Evolutionary conservation across 345 rosid species (phyloP).

Genomic region (Hibiscus syriacus): DNA sequence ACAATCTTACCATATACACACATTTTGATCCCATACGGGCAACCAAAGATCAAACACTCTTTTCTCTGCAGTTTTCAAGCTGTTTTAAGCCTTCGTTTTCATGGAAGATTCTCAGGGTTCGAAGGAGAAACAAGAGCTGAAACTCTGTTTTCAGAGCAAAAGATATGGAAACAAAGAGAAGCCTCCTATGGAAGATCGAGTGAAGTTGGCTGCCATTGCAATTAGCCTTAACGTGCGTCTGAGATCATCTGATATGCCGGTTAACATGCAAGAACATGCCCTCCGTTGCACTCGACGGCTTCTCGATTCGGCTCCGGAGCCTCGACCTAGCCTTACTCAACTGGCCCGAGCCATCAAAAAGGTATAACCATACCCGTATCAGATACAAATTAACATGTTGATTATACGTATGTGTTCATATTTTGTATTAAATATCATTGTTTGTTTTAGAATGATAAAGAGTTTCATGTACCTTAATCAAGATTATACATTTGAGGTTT

Average conservation of each 20-base stretch:
- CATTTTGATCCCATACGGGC: background rate
- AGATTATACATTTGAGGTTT: too few relatives aligned
- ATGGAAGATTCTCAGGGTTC: background rate
- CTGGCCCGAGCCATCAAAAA: constrained; percentile 40
- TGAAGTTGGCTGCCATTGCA: constrained; percentile 31
- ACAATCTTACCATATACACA: background rate
- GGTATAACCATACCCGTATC: constrained; percentile 6
- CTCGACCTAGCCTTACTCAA: constrained; percentile 21
- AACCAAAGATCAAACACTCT: background rate
- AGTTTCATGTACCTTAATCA: too few relatives aligned
- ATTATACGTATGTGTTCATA: too few relatives aligned
- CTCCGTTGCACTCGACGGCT: constrained; percentile 25
- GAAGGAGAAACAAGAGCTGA: background rate
- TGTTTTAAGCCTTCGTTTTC: background rate
- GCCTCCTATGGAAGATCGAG: constrained; percentile 17
- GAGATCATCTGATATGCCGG: constrained; percentile 27
- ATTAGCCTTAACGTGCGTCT: constrained; percentile 29
- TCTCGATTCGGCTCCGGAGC: constrained; percentile 21
- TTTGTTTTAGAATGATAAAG: too few relatives aligned
- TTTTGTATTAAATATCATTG: too few relatives aligned
- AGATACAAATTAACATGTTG: too few relatives aligned
- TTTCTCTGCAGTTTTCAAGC: background rate
- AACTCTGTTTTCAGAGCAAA: background rate
- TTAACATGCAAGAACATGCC: constrained; percentile 34
- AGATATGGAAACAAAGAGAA: constrained; percentile 2